These are phyloP conservation scores for Mycothermus thermophilus DNA, from an alignment of 495 filamentous ascomycete species.

Conservation along the genomic window DNA sequence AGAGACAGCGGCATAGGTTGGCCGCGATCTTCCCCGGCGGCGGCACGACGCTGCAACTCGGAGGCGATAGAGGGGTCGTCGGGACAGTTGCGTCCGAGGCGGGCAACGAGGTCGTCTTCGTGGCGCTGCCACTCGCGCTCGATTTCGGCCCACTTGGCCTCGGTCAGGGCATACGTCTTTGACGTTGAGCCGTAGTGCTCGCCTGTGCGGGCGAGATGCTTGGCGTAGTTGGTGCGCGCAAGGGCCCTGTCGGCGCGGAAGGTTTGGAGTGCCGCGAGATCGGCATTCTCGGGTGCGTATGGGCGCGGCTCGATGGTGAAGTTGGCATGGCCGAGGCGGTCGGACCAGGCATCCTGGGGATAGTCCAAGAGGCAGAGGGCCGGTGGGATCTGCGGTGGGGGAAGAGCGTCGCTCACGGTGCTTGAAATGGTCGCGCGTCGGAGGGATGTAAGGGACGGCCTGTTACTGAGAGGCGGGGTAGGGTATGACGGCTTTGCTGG, in stretches of 20 bases:
- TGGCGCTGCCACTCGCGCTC: constrained; percentile 55
- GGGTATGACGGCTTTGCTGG: constrained; percentile 32
- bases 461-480: constrained; percentile 67
- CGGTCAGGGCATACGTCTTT: constrained; percentile 66
- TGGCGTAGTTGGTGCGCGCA: constrained; percentile 67
- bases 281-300: constrained; percentile 49
- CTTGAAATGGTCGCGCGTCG: constrained; percentile 30
- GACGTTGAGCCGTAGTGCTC: constrained; percentile 80
- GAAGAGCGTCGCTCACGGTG: constrained; percentile 20
- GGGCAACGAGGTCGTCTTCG: constrained; percentile 43
- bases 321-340: constrained; percentile 77
- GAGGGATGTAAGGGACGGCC: constrained; percentile 67
- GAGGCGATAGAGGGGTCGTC: constrained; percentile 16
- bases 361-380: constrained; percentile 49
- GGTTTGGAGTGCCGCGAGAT: constrained; percentile 44
- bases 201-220: constrained; percentile 68
- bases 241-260: constrained; percentile 68
- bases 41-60: constrained; percentile 14
- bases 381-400: constrained; percentile 16
- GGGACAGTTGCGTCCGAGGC: constrained; percentile 27
- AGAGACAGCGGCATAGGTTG: constrained; percentile 30
- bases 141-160: constrained; percentile 71
- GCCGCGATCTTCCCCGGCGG: constrained; percentile 27
- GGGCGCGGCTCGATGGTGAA: constrained; percentile 78
- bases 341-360: constrained; percentile 68